phyloP scores from a whole-genome alignment of 345 rosid genomes.

The Xanthoceras sorbifolium region DNA sequence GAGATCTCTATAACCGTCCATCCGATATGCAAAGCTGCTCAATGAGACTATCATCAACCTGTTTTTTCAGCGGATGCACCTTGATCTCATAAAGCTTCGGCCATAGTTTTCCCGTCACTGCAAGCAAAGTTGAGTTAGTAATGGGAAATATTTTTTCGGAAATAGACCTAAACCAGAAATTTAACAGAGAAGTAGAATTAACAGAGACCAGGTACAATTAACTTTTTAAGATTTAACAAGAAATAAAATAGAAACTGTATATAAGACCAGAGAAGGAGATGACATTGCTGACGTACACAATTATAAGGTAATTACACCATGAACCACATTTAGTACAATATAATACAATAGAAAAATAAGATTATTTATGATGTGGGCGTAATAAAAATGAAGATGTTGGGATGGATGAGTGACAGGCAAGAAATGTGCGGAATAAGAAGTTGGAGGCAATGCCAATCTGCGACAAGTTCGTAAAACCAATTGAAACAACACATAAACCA shows the following conservation, averaged over 20 bases:
- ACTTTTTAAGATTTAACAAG: not conserved
- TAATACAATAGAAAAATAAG: not conserved
- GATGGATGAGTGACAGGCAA: not conserved
- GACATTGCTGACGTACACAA: too few species aligned
- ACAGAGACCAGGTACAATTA: too few species aligned
- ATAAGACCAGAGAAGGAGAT: too few species aligned
- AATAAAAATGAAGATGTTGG: too few species aligned
- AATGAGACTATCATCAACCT: constrained; percentile 23
- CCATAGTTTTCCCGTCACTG: constrained; percentile 93
- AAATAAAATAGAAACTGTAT: not conserved
- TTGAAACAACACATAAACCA: not conserved
- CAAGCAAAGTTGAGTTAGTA: constrained; percentile 14
- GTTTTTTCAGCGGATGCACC: constrained; percentile 44
- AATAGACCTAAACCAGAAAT: too few species aligned
- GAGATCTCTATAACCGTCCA: not conserved
- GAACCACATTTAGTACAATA: not conserved
- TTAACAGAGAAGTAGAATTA: too few species aligned
- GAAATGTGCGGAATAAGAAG: not conserved
- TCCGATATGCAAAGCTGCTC: constrained; percentile 49
- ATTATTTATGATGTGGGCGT: too few species aligned
- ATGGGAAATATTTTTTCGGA: not conserved
- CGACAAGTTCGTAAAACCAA: not conserved
- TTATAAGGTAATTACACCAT: not conserved
- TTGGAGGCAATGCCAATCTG: not conserved
- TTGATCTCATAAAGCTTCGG: constrained; percentile 83